phyloP scores from a whole-genome alignment of 768 basidiomycete genomes.

The Boletus subparvulus region DNA sequence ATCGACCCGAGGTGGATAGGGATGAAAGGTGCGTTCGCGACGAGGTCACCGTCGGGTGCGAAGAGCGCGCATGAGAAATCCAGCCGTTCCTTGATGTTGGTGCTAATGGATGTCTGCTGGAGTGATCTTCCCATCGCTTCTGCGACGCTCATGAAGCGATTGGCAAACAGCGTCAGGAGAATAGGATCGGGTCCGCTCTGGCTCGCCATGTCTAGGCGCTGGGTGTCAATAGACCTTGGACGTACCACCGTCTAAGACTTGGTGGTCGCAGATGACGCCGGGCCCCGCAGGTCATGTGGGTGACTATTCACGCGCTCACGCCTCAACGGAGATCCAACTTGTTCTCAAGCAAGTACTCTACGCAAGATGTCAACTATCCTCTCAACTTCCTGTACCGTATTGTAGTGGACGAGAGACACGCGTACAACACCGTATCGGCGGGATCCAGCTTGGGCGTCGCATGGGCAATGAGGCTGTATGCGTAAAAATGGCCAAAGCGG shows the following conservation, averaged over 20 bases:
- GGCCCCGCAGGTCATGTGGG: background rate
- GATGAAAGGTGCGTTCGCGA: slow-evolving; percentile 92
- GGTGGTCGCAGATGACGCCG: too few species aligned
- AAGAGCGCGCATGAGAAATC: slow-evolving; percentile 96
- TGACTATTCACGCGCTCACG: background rate
- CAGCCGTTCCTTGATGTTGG: slow-evolving; percentile 94
- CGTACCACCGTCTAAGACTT: too few species aligned
- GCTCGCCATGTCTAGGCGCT: slow-evolving; percentile 14
- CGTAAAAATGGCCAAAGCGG: slow-evolving; percentile 78
- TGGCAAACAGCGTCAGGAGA: slow-evolving; percentile 87
- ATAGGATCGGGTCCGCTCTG: slow-evolving; percentile 71
- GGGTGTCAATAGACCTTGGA: too few species aligned
- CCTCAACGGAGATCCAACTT: background rate
- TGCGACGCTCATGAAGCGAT: slow-evolving; percentile 96
- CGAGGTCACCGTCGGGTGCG: slow-evolving; percentile 89
- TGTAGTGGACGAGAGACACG: slow-evolving; percentile 77
- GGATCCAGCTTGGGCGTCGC: slow-evolving; percentile 57
- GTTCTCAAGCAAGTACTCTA: slow-evolving; percentile 41
- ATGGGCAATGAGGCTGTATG: slow-evolving; percentile 57
- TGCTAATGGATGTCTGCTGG: slow-evolving; percentile 86
- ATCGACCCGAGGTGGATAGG: slow-evolving; percentile 86
- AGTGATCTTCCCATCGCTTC: slow-evolving; percentile 93
- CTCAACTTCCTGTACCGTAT: slow-evolving; percentile 69
- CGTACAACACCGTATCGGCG: slow-evolving; percentile 69
- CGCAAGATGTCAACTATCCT: slow-evolving; percentile 55